These are phyloP conservation scores for Pythium scleroteichum DNA, from an alignment of 352 stramenopile genomes.

Conservation along the genomic window DNA sequence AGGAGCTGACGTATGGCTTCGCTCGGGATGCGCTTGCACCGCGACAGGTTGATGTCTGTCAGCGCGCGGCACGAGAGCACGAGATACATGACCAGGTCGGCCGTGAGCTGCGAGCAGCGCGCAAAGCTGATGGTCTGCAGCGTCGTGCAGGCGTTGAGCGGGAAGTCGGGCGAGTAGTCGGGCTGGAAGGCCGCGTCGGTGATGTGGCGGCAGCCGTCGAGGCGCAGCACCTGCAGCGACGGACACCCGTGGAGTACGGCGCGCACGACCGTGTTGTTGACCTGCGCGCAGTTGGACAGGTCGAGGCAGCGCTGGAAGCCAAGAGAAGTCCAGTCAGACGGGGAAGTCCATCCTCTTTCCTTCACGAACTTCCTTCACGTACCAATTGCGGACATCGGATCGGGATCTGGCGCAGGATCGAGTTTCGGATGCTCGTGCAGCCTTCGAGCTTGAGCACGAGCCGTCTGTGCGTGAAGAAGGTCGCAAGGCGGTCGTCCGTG, in stretches of 20 bases:
- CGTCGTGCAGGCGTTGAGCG: slow-evolving; percentile 69
- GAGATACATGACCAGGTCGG: slow-evolving; percentile 75
- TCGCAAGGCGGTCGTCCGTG: slow-evolving; percentile 79
- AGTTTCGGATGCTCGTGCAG: slow-evolving; percentile 83
- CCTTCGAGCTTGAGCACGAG: slow-evolving; percentile 70
- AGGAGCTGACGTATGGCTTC: slow-evolving; percentile 74
- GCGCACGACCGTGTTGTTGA: slow-evolving; percentile 85
- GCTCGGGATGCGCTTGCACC: slow-evolving; percentile 82
- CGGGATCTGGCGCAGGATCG: slow-evolving; percentile 84
- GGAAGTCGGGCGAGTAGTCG: slow-evolving; percentile 72
- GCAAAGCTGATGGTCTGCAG: slow-evolving; percentile 79
- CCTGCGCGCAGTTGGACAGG: slow-evolving; percentile 83
- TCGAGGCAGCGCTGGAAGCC: slow-evolving; percentile 69
- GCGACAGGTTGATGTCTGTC: slow-evolving; percentile 77
- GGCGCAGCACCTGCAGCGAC: slow-evolving; percentile 72
- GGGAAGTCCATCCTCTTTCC: background rate
- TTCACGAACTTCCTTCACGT: slow-evolving; percentile 7
- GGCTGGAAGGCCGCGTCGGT: slow-evolving; percentile 87
- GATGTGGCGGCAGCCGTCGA: slow-evolving; percentile 86
- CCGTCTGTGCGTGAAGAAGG: slow-evolving; percentile 80
- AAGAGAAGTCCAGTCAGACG: background rate
- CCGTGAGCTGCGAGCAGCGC: slow-evolving; percentile 80
- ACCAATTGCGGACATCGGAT: slow-evolving; percentile 82
- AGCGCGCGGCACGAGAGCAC: slow-evolving; percentile 77
- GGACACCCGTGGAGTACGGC: slow-evolving; percentile 77